Evolutionary conservation across 2,329 filamentous ascomycete species (phyloP), one percentile per base, ranked within the genome.

Genomic region (Claviceps cyperi): DNA sequence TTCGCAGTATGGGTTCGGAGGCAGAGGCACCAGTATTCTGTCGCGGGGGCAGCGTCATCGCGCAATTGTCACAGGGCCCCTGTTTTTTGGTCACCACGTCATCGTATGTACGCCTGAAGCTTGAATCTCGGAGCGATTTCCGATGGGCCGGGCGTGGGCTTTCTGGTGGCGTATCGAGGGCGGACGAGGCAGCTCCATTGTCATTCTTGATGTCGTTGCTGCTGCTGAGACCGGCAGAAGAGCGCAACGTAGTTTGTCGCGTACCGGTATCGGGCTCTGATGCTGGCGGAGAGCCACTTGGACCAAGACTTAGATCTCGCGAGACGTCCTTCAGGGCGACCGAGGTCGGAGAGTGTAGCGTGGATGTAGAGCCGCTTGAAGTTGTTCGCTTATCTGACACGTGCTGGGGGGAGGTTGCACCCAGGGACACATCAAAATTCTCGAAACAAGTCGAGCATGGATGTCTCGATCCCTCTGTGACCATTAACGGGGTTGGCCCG

Each of bases 401-500:
- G 50, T 58, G 52, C 39, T 55, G 59, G 49, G 37, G 36, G 22
- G 45, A 44, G 9, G 43, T 21, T 22, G 46, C 36, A 19, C 45
- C 13, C 24, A 32, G 52, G 4, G 49, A 19, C 17, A 52, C 44
- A 49, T 53, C 46, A 24, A 49, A 35, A 41, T 66, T 62, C 36
- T 81, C 76, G 59, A 72, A 76, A 60, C 81, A 84, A 57, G 72
- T 69, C 51, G 69, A 69, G 59, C 81, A 84, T 46, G 76, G 71
- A 13, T 78, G 75, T 2, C 78, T 77, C 14, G 82, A 66, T 46
- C 79, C 80, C 62, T 84, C 80, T 37, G 81, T 84, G 59, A 83
- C 80, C 76, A 84, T 82, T 52, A 84, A 65, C 47, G 80, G 80
- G 45, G 80, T 84, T 46, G 81, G 81, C 54, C 81, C 81, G 66